Percentiles rank a stretch among this genome's conserved stretches.
Conservation (phyloP, 2,329 filamentous ascomycete genomes). For the Ophiosphaerella korrae region DNA sequence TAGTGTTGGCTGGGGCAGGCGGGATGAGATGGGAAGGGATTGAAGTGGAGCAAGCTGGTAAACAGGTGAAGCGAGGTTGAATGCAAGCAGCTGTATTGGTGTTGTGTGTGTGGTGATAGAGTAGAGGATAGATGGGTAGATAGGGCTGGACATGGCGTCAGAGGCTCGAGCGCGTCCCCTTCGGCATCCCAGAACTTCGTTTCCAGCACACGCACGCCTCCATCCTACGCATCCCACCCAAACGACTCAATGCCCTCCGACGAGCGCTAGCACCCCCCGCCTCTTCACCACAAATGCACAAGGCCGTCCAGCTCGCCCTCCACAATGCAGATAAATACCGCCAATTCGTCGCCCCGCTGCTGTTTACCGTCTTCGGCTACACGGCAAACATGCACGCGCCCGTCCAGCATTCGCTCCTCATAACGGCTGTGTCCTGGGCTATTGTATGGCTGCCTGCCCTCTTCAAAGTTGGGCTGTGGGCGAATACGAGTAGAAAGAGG, state of each 20-base stretch:
- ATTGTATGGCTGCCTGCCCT: slow-evolving; percentile 45
- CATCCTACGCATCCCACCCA: slow-evolving; percentile 12
- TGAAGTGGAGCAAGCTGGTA: not conserved
- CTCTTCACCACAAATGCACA: slow-evolving; percentile 43
- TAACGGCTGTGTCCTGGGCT: slow-evolving; percentile 51
- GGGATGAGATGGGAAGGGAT: no score
- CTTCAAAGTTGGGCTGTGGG: slow-evolving; percentile 39
- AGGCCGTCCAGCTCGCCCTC: slow-evolving; percentile 34
- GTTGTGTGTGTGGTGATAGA: not conserved
- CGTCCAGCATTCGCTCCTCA: slow-evolving; percentile 49
- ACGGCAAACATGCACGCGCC: slow-evolving; percentile 43
- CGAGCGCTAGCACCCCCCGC: slow-evolving; percentile 33
- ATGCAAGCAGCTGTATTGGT: not conserved
- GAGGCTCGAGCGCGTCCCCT: slow-evolving; percentile 2
- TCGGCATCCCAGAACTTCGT: not conserved
- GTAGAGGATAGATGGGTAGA: not conserved
- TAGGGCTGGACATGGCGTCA: slow-evolving; percentile 14
- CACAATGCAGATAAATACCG: slow-evolving; percentile 41
- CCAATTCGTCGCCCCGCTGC: slow-evolving; percentile 38
- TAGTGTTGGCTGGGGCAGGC: not conserved
- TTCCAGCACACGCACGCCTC: not conserved
- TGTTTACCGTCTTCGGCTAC: slow-evolving; percentile 43
- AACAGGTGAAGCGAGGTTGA: not conserved
- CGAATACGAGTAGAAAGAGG: slow-evolving; percentile 28
- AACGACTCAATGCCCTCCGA: slow-evolving; percentile 39